Base-by-base conservation (phyloP, 2,329 filamentous ascomycete species). In the Hypoxylon sp. region DNA sequence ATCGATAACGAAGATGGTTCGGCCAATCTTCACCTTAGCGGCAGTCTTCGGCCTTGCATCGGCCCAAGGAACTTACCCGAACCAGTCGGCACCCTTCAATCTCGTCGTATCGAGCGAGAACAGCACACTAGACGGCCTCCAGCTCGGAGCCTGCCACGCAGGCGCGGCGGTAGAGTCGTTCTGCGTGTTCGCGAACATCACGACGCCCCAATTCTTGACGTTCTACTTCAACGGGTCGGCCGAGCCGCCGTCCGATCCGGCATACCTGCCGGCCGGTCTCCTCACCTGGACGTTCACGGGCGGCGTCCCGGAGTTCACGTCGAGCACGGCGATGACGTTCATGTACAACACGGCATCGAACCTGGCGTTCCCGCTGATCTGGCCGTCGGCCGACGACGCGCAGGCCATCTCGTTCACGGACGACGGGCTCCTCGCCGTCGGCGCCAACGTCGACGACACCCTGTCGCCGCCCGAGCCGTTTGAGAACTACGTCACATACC, bases 81-180 rank as follows among this genome's bases (percentile, higher is more conserved):
- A 65, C 61, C 65, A 68, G 39, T 65, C 68, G 15, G 67, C 64
- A 13, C 67, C 68, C 7, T 69, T 69, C 62, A 67, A 66, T 49
- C 65, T 70, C 22, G 65, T 70, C 19, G 53, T 69, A 17, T 59
- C 52, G n/a, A 69, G 65, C 54, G 41, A 49, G 13, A 65, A 62
- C 61, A 64, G 56, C 47, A 69, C 62, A 1, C 55, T 70, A 3
- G 56, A 69, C 48, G 68, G 68, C 22, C 26, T 47, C 6, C 68
- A 69, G 49, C 64, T 70, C 13, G 26, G 56, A 1, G 68, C 62
- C 5, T 70, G 68, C 51, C 68, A 70, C 56, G 51, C 62, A 0
- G 68, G 68, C 1, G 67, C 68, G 5, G 59, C 54, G 8, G 55
- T 69, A 7, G 68, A 70, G 34, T 63, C 68, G 7, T 52, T 70